Base-by-base conservation (phyloP, 331 rosid genomes). In the Pyracantha coccinea region DNA sequence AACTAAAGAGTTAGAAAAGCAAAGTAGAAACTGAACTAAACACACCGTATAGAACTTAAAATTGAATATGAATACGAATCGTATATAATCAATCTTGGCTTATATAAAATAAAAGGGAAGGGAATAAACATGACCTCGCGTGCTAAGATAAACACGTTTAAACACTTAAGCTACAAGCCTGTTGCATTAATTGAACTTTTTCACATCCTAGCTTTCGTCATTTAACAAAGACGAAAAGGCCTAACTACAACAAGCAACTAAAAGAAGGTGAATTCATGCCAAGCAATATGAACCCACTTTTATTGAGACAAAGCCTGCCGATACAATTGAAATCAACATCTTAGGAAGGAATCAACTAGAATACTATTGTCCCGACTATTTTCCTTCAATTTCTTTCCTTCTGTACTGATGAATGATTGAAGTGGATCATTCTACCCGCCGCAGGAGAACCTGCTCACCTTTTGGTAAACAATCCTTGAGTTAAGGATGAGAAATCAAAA, bases 401-500 rank as follows among this genome's bases (percentile, higher is more conserved):
- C 28, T 19, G 44, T 35, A 24, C 31, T 23, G 57, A n/a, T 58
- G 33, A 50, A 0, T 50, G 55, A 50, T 2, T 16, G 0, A 16
- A 16, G 55, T 2, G 8, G 20, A 7, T 47, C 52, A 0, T 44
- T 13, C 0, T 50, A 50, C 55, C 7, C 9, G 8, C 55, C 0
- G 55, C 54, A 47, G 54, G 55, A 72, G 28, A 3, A 33, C 17
- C 31, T 16, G 21, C 44, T 73, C 60, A 73, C 47, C 28, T 31
- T 66, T 66, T 75, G 11, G 67, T 66, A 33, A 66, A 75, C 64
- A 75, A 66, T 66, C 79, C 79, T 24, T 53, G 54, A 6, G 73
- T 66, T 66, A 75, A 33, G 3, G 79, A 66, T 10, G 79, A 75
- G 63, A 66, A 53, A 66, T 75, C 79, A 33, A 66, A 66, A 58